phyloP scores from a whole-genome alignment of 1,284 basidiomycete genomes.

The Tausonia pullulans region DNA sequence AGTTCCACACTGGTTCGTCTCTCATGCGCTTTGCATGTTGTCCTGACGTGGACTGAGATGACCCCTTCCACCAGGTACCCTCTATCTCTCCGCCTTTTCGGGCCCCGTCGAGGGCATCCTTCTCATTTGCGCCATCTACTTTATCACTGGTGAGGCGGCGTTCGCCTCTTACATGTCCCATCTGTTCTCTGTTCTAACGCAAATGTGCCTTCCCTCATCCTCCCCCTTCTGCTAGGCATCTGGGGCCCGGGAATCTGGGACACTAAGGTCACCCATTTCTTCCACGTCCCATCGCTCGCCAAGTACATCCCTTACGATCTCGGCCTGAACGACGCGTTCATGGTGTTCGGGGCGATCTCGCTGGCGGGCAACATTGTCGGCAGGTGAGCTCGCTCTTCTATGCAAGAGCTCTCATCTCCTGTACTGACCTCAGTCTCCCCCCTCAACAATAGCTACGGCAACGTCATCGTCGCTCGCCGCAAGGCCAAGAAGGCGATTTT shows the following conservation, averaged over 20 bases:
- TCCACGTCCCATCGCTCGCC: constrained; percentile 44
- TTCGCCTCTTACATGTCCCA: not conserved
- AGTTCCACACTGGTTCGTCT: constrained; percentile 72
- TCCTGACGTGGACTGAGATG: not conserved
- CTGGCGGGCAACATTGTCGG: constrained; percentile 70
- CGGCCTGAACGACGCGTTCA: constrained; percentile 75
- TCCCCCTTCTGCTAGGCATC: constrained; percentile 17
- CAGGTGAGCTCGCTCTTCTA: constrained; percentile 38
- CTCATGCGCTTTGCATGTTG: not conserved
- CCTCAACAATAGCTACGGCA: constrained; percentile 47
- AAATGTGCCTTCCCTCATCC: not conserved
- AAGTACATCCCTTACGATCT: constrained; percentile 41
- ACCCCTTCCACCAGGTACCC: constrained; percentile 43
- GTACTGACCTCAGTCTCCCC: not conserved
- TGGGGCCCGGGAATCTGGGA: constrained; percentile 75
- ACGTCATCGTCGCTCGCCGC: constrained; percentile 51
- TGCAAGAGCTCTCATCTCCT: not conserved
- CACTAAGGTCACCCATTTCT: constrained; percentile 51
- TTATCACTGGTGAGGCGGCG: constrained; percentile 55
- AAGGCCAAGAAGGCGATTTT: constrained; percentile 39
- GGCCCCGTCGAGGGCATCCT: constrained; percentile 95
- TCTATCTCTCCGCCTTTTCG: constrained; percentile 86
- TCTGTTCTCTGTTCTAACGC: too few species aligned
- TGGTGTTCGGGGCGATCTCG: constrained; percentile 65
- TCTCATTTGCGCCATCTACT: constrained; percentile 66